These are phyloP conservation scores for Arthrobotrys megalospora DNA, from an alignment of 2,329 filamentous ascomycete genomes.

Conservation along the genomic window DNA sequence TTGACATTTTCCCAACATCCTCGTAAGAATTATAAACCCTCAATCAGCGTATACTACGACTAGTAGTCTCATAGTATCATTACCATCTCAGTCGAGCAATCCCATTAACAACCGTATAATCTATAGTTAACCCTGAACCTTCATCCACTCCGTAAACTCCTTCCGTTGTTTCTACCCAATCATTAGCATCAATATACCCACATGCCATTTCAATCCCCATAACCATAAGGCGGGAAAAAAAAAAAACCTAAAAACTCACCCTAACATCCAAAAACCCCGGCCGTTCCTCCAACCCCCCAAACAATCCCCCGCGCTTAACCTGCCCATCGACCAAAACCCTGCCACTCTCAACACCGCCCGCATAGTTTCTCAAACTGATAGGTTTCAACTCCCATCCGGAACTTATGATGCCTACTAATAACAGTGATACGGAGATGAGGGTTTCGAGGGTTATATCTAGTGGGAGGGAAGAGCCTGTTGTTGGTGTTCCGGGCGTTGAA, in stretches of 20 bases:
- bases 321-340: constrained; percentile 76
- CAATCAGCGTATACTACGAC: no score
- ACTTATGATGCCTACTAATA: constrained; percentile 83
- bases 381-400: constrained; percentile 82
- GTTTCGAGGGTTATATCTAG: constrained; percentile 91
- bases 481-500: constrained; percentile 63
- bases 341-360: constrained; percentile 85
- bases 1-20: neutral
- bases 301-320: constrained; percentile 79
- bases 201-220: constrained; percentile 1
- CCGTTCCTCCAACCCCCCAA: constrained; percentile 81
- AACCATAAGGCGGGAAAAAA: constrained; percentile 61
- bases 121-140: constrained; percentile 22
- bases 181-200: constrained; percentile 30
- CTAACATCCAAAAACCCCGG: constrained; percentile 90
- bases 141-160: constrained; percentile 75
- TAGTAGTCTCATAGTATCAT: no score
- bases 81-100: no score
- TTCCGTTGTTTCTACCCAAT: constrained; percentile 73
- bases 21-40: no score
- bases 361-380: constrained; percentile 86
- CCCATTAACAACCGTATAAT: no score
- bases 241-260: constrained; percentile 69
- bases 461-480: constrained; percentile 74
- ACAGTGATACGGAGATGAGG: constrained; percentile 81